Base-by-base conservation (phyloP, 495 filamentous ascomycete genomes). In the Aspergillus egyptiacus region DNA sequence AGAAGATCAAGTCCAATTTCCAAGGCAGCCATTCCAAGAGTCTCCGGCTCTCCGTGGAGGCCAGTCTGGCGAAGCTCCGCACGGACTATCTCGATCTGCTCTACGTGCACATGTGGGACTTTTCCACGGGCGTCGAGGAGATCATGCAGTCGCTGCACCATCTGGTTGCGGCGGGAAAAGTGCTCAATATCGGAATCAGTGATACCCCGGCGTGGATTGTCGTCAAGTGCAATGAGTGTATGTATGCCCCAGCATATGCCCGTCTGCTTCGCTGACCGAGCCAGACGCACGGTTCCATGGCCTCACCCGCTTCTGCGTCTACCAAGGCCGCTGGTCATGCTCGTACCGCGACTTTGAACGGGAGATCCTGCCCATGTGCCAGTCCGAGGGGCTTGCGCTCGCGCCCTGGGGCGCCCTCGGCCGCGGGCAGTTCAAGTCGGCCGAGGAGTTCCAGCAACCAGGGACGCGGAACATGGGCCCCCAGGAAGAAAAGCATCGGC, bases 171-270 rank as follows among this genome's bases (percentile, higher is more conserved):
- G 57, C 68, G 14, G 79, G 80, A 5, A 84, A 84, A 52, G 77
- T 84, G 3, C 52, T 83, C 46, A 83, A 84, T 50, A 66, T 85
- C 0, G 82, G 81, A 9, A 72, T 82, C 46, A 75, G 68, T 20
- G 78, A 84, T 55, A 71, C 72, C 1, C 82, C 82, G 0, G 82
- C 81, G 9, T 85, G 80, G 81, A 47, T 84, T n/a, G 82, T 83
- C 2, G 40, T 31, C 40, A 43, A 63, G 62, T 35, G 72, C 71
- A 41, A 41, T 14, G 38, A 41, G 4, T 41, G 37, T 40, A 27
- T 14, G 20, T 27, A 5, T 18, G 20, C 11, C 3, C 2, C 7
- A 24, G n/a, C 5, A 20, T 17, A 11, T 37, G 20, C 11, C 13
- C 2, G 6, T 8, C 11, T 37, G 6, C 37, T 15, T 27, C 23